Percentiles rank a stretch among this genome's conserved stretches.
Conservation (phyloP, 805 yeast genomes). For the Torulaspora indica region DNA sequence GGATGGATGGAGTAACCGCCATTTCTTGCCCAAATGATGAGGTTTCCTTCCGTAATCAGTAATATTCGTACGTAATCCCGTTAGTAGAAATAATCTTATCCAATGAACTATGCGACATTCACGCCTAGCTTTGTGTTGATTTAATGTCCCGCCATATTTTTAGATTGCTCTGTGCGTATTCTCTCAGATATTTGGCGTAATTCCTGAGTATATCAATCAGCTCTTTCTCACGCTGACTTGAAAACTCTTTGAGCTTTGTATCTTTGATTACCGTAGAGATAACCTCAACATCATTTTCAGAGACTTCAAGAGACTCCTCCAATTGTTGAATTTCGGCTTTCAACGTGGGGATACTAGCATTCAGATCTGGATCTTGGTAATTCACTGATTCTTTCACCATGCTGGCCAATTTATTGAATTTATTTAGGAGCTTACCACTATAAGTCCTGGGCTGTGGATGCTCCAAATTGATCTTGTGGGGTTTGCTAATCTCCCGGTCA, state of each 20-base stretch:
- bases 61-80: constrained; percentile 1
- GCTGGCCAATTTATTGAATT: constrained; percentile 30
- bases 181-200: constrained; percentile 30
- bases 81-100: neutral
- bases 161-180: constrained; percentile 29
- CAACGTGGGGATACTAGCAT: constrained; percentile 18
- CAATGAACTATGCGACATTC: neutral
- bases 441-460: constrained; percentile 22
- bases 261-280: constrained; percentile 32
- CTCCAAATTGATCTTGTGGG: constrained; percentile 21
- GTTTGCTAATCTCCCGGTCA: constrained; percentile 21
- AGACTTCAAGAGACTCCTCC: constrained; percentile 21
- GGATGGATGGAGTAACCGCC: constrained; percentile 50
- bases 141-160: constrained; percentile 30
- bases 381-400: constrained; percentile 34
- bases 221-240: constrained; percentile 24
- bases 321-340: constrained; percentile 26
- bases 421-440: constrained; percentile 28
- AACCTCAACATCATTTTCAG: constrained; percentile 33
- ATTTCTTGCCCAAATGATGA: constrained; percentile 1
- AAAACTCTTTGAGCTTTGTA: constrained; percentile 33
- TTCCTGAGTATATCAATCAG: constrained; percentile 24
- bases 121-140: constrained; percentile 7
- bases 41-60: constrained; percentile 1
- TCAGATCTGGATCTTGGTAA: constrained; percentile 32